A percentile compares a stretch with the other conserved stretches of the same genome.
Conservation (phyloP, 805 yeast genomes). For the Kazachstania bromeliacearum region DNA sequence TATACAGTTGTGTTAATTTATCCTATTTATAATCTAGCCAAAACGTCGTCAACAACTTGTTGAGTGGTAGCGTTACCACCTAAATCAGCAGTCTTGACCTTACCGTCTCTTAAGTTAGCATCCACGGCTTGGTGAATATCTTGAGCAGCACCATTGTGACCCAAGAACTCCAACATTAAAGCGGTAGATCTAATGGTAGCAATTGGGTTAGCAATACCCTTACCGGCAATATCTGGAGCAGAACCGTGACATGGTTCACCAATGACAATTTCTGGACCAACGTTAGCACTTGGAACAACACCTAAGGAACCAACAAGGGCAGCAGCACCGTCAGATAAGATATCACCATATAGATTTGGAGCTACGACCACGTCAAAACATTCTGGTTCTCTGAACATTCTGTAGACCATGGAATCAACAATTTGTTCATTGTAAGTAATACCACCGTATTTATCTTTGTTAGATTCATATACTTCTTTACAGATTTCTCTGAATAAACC, state of each 20-base stretch:
- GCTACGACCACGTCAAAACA: slow-evolving; percentile 97
- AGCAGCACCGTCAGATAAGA: slow-evolving; percentile 95
- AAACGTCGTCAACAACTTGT: slow-evolving; percentile 77
- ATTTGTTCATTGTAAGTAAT: slow-evolving; percentile 85
- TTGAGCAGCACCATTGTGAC: slow-evolving; percentile 81
- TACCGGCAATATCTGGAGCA: slow-evolving; percentile 97
- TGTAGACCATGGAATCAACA: slow-evolving; percentile 98
- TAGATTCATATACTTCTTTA: slow-evolving; percentile 37
- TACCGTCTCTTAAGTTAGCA: slow-evolving; percentile 74
- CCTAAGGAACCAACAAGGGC: slow-evolving; percentile 96
- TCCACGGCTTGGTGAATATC: slow-evolving; percentile 91
- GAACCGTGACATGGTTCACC: slow-evolving; percentile 99
- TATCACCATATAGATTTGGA: slow-evolving; percentile 96
- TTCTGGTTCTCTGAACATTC: slow-evolving; percentile 97
- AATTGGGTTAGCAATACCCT: slow-evolving; percentile 88
- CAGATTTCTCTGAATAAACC: slow-evolving; percentile 90
- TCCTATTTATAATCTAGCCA: slow-evolving; percentile 31
- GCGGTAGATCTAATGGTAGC: slow-evolving; percentile 98
- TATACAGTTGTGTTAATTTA: too few relatives aligned
- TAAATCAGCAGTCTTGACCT: slow-evolving; percentile 79
- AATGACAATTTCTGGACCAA: slow-evolving; percentile 90
- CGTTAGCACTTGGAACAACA: slow-evolving; percentile 96
- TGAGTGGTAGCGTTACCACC: slow-evolving; percentile 86
- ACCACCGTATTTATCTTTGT: slow-evolving; percentile 46
- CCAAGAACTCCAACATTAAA: slow-evolving; percentile 93